Percentiles rank a stretch among this genome's conserved stretches.
These are phyloP conservation scores for Ramaria rubella DNA, from an alignment of 768 basidiomycete genomes.

Conservation along the genomic window DNA sequence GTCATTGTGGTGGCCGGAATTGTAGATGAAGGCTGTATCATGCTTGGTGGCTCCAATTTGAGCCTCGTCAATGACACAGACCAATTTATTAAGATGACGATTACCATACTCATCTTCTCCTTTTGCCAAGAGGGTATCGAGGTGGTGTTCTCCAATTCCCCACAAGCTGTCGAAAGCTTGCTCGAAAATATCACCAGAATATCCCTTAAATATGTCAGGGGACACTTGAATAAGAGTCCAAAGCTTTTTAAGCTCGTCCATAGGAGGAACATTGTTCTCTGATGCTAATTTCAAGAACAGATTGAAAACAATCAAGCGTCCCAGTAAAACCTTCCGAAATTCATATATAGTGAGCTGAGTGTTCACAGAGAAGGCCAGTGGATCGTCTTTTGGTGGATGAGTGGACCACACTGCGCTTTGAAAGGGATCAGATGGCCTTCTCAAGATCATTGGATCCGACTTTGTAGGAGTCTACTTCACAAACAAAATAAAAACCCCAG, in stretches of 20 bases:
- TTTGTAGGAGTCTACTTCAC: background rate
- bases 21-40: background rate
- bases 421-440: background rate
- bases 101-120: too few relatives aligned
- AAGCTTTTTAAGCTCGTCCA: too few relatives aligned
- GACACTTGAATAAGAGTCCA: too few relatives aligned
- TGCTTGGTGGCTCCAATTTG: background rate
- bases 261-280: too few relatives aligned
- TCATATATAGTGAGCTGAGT: background rate
- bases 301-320: background rate
- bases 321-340: background rate
- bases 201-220: background rate
- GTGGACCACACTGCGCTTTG: background rate
- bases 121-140: background rate
- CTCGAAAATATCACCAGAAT: background rate
- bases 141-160: background rate
- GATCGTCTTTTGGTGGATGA: background rate
- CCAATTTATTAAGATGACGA: background rate
- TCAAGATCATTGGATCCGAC: background rate
- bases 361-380: background rate
- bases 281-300: too few relatives aligned
- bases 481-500: too few relatives aligned
- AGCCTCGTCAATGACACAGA: background rate
- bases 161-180: background rate
- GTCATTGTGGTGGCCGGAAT: too few relatives aligned